These are phyloP conservation scores for Cladosporium sp. DNA, from an alignment of 2,329 filamentous ascomycete species.

Conservation along the genomic window DNA sequence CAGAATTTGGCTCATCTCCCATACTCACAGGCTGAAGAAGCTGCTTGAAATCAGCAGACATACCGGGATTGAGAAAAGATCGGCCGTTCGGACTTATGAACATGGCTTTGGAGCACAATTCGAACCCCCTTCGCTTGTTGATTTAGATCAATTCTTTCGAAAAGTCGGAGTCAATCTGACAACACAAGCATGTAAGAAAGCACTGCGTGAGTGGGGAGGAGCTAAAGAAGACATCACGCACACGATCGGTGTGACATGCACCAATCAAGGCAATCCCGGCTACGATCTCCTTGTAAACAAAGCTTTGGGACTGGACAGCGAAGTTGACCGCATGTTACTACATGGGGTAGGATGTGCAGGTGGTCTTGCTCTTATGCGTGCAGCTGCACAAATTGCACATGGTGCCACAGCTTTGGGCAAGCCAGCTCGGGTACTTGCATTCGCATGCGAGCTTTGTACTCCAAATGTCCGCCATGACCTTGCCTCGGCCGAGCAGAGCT, in stretches of 20 bases:
- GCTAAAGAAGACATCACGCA: conserved; percentile 32
- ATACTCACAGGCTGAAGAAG: neutral
- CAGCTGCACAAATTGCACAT: conserved; percentile 60
- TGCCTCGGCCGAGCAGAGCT: conserved; percentile 40
- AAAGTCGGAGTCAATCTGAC: conserved; percentile 30
- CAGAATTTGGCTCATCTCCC: neutral
- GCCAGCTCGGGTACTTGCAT: conserved; percentile 60
- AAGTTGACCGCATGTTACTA: conserved; percentile 32
- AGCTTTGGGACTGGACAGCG: conserved; percentile 26
- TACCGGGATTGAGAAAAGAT: neutral
- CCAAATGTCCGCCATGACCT: conserved; percentile 61
- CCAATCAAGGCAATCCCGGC: conserved; percentile 34
- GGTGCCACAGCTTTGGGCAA: conserved; percentile 56
- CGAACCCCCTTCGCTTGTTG: conserved; percentile 1
- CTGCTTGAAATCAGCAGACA: neutral
- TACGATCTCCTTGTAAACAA: conserved; percentile 36
- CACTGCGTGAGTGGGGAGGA: conserved; percentile 29
- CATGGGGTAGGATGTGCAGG: conserved; percentile 39
- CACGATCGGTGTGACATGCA: conserved; percentile 36
- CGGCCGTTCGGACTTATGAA: neutral
- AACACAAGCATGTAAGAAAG: conserved; percentile 29
- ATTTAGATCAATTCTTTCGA: conserved; percentile 28
- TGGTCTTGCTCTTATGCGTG: conserved; percentile 30
- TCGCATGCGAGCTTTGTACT: conserved; percentile 55
- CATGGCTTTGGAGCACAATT: neutral